These are phyloP conservation scores for Beauveria bassiana DNA, from an alignment of 2,329 filamentous ascomycete species.

Conservation along the genomic window DNA sequence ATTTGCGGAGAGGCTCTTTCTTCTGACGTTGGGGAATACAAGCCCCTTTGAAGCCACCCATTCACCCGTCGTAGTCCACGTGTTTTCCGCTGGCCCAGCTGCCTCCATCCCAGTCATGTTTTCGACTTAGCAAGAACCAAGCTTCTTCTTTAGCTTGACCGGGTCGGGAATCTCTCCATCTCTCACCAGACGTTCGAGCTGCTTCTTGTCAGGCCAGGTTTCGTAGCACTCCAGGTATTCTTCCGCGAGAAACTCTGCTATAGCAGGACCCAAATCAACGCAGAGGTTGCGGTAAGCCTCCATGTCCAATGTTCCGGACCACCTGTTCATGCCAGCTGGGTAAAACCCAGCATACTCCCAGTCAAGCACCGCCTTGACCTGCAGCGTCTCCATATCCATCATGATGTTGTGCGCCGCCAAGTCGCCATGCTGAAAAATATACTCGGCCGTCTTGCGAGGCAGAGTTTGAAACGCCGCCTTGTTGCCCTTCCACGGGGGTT, in stretches of 20 bases:
- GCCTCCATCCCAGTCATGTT: background rate
- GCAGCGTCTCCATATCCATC: conserved; percentile 8
- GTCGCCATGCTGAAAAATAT: conserved; percentile 13
- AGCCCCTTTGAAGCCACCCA: background rate
- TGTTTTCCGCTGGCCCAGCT: background rate
- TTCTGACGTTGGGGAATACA: no score
- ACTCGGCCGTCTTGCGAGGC: conserved; percentile 7
- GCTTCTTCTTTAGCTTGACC: background rate
- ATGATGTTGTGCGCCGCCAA: conserved; percentile 13
- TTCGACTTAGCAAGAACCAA: background rate
- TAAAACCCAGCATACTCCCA: conserved; percentile 15
- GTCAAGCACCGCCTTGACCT: conserved; percentile 13
- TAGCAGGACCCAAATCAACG: background rate
- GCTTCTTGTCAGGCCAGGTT: background rate
- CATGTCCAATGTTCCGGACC: conserved; percentile 11
- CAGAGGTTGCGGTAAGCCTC: conserved; percentile 1
- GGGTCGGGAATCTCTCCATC: background rate
- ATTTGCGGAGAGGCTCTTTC: no score
- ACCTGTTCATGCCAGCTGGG: conserved; percentile 12
- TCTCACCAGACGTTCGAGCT: background rate
- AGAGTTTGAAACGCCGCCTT: conserved; percentile 4
- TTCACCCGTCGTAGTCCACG: background rate
- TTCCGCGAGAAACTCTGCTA: conserved; percentile 7
- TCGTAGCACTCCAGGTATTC: conserved; percentile 14
- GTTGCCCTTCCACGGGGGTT: conserved; percentile 8